phyloP scores from a whole-genome alignment of 768 basidiomycete genomes.

The Podaxis mareebaensis region DNA sequence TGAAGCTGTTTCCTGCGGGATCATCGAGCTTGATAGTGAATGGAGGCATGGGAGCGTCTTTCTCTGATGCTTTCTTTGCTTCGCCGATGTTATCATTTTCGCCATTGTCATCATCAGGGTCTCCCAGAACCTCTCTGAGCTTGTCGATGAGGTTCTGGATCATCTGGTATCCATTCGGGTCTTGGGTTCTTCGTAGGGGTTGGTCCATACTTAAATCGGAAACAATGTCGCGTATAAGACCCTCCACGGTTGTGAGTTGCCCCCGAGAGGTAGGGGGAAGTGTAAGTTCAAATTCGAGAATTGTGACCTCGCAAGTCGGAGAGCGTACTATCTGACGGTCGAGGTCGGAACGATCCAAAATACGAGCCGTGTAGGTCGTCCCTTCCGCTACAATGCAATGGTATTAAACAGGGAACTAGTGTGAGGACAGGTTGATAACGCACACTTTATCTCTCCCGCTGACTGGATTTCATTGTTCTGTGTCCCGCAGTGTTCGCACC shows the following conservation, averaged over 20 bases:
- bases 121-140: conserved; percentile 63
- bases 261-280: conserved; percentile 83
- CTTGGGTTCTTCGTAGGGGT: conserved; percentile 78
- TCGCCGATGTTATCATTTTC: conserved; percentile 32
- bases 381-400: conserved; percentile 65
- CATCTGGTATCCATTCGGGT: conserved; percentile 67
- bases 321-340: conserved; percentile 95
- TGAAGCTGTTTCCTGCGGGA: conserved; percentile 94
- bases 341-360: conserved; percentile 74
- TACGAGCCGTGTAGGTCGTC: conserved; percentile 74
- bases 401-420: background rate
- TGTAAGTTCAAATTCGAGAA: conserved; percentile 89
- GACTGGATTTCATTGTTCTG: conserved; percentile 94
- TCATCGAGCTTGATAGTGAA: conserved; percentile 91
- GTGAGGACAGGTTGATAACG: conserved; percentile 27
- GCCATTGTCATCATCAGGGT: conserved; percentile 55
- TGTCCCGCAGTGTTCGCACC: conserved; percentile 89
- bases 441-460: conserved; percentile 84
- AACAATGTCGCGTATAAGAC: conserved; percentile 80
- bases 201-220: conserved; percentile 82
- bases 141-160: conserved; percentile 76
- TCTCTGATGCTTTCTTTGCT: conserved; percentile 31
- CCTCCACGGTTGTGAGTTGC: conserved; percentile 96
- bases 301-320: conserved; percentile 71
- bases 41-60: conserved; percentile 57